Base-by-base conservation (phyloP, 257 asterid species). In the Nicotiana otophora region DNA sequence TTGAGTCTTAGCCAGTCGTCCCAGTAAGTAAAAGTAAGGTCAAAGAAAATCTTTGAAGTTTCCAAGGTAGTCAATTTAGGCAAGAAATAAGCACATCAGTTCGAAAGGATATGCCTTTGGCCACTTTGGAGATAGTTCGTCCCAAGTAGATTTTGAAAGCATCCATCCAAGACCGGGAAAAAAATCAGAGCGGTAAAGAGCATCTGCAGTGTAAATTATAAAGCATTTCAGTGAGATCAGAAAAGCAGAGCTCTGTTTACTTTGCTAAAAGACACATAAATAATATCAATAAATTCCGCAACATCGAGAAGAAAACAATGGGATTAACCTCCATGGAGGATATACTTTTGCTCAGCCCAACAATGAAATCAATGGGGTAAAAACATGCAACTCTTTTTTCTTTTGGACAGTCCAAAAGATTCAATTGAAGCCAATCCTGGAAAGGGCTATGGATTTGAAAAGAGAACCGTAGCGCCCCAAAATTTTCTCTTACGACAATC, bases 91-190 rank as follows among this genome's bases (percentile, higher is more conserved):
- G 34, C 10, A 61, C 20, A 20, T 30, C 81, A 78, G 82, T 46
- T 83, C 30, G 85, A 77, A 90, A 96, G 99, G 99, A 96, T 96
- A 96, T 94, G 99, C 99, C 86, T 96, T 94, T 19, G 99, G 99
- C 99, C 99, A 96, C 90, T 96, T 96, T 54, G 99, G 98, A 83
- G 99, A 94, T 84, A 96, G 85, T 86, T 96, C 99, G 85, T 93
- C 93, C 99, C 99, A 96, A 30, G 89, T 93, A 84, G 98, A 92
- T 84, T 81, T 93, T 66, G 98, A 79, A 19, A 94, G 97, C 99
- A 96, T 96, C 99, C 99, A 96, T 65, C 99, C 99, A 75, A 96
- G 99, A 85, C 99, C 99, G 54, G 99, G 99, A 87, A 96, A 96
- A 86, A 96, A 96, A 86, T 96, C 99, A 36, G 99, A 93, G 81